Base-by-base conservation (phyloP, 2,329 filamentous ascomycete species). In the Stachybotrys chlorohalonatus region DNA sequence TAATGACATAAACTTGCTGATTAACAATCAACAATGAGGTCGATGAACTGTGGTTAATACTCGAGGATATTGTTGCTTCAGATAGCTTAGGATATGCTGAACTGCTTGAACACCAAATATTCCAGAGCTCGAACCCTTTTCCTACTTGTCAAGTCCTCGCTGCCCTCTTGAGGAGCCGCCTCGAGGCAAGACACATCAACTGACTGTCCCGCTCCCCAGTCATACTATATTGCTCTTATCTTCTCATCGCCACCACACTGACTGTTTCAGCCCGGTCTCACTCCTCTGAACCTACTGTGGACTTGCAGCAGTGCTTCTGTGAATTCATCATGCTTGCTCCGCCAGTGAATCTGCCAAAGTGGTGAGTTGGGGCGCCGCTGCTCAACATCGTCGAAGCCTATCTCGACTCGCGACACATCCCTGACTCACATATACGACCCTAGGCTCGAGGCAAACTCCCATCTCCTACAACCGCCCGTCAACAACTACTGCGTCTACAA, bases 401-500 rank as follows among this genome's bases (percentile, higher is more conserved):
- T 24, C 24, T 24, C 24, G 24, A 24, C 24, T 24, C 54, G 54
- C 55, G 31, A 31, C 24, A 17, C 16, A 13, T 30, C 49, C 11
- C 6, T 52, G 60, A 39, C 47, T 47, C 49, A 31, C 32, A 52
- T 51, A 58, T 50, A 31, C 52, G 45, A 32, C 59, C 17, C 47
- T 17, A 96, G 92, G 93, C 85, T 99, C 47, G 81, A 90, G 65
- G 83, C 92, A 69, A 97, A 97, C 73, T 87, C 88, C 0, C 92
- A 97, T 69, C 85, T 97, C 58, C 83, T 96, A 55, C 84, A 96
- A 70, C 94, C 94, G 0, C 94, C 94, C 1, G 86, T 97, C 66
- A 96, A 96, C 76, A 97, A 97, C 76, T 95, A 94, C 77, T 96
- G 92, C 75, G 90, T 97, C 65, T 95, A 96, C 76, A 88, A 95